Evolutionary conservation across 805 yeast genomes (phyloP), one percentile per base, ranked within the genome.

Genomic region (Candida rishiriensis): DNA sequence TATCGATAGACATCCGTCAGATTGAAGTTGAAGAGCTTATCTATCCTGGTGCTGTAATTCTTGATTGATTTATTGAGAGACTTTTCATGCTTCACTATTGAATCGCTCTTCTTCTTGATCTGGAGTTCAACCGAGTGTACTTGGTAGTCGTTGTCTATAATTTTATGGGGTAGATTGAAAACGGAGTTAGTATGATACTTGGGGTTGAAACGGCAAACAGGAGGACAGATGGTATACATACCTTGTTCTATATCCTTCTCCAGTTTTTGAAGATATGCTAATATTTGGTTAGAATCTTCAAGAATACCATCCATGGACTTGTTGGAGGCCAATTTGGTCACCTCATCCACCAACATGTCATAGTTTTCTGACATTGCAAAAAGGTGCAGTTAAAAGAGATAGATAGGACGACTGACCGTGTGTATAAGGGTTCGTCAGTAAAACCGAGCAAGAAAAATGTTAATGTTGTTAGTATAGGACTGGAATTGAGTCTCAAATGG

Each of bases 41-140:
- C 66, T 10, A 63, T 49, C 8, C 48, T 45, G n/a, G 58, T 41
- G 29, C 59, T 49, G 41, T 55, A 59, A 34, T 40, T 54, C 43
- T 56, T 60, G 28, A 68, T 51, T 2, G 57, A 39, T 18, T 52
- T 45, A 43, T 63, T 59, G 29, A 57, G 41, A 15, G 55, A 47
- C 36, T 56, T 51, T 42, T 60, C 59, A 48, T 64, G 55, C 37
- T 66, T 71, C 37, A 66, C 38, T 3, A 61, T 52, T 40, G 57
- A 57, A 17, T 63, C 63, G 43, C 52, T 55, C 53, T 55, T 48
- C 26, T 45, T 42, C 9, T 53, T 41, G 32, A 48, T 37, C 15
- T 47, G 26, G 7, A 7, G 7, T 21, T 21, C 26, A 7, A 21
- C 26, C 4, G 26, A 21, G 26, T 21, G 26, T 21, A 21, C 26